These are phyloP conservation scores for Ceratocystis destructans DNA, from an alignment of 2,329 filamentous ascomycete genomes.

Conservation along the genomic window DNA sequence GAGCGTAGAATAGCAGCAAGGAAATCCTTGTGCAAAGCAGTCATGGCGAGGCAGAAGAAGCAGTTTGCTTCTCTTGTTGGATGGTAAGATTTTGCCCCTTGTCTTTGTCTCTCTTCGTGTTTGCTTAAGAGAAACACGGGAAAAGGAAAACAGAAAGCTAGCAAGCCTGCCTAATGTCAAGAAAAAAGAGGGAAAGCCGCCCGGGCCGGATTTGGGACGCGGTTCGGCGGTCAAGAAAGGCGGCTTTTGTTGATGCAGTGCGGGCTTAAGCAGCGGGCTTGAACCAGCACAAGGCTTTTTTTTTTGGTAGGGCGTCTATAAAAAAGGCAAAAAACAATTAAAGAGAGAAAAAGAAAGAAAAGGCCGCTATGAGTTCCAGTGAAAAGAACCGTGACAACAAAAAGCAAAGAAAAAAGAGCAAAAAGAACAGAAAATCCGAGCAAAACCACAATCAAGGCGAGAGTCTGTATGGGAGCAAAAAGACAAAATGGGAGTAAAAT, in stretches of 20 bases:
- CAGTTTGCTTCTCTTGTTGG: not conserved
- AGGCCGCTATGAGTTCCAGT: too few species aligned
- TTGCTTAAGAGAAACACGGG: not conserved
- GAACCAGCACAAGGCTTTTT: not conserved
- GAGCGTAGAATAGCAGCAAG: slow-evolving; percentile 43
- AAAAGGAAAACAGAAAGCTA: not conserved
- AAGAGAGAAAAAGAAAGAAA: not conserved
- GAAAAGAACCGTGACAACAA: not conserved
- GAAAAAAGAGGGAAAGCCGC: not conserved
- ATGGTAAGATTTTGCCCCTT: not conserved
- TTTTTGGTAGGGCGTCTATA: not conserved
- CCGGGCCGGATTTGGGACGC: not conserved
- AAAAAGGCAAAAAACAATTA: not conserved
- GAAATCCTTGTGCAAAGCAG: slow-evolving; percentile 40
- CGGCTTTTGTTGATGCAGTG: not conserved
- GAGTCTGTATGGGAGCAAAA: not conserved
- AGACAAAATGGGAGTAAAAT: not conserved
- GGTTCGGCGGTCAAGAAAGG: not conserved
- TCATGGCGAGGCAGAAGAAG: slow-evolving; percentile 31
- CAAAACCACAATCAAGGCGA: not conserved
- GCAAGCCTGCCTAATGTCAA: not conserved
- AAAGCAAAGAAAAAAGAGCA: not conserved
- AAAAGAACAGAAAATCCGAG: not conserved
- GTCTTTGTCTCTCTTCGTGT: not conserved
- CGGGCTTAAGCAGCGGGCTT: not conserved